These are phyloP conservation scores for Trypanosomatidae sp. DNA, from an alignment of 208 protist species.

Conservation along the genomic window DNA sequence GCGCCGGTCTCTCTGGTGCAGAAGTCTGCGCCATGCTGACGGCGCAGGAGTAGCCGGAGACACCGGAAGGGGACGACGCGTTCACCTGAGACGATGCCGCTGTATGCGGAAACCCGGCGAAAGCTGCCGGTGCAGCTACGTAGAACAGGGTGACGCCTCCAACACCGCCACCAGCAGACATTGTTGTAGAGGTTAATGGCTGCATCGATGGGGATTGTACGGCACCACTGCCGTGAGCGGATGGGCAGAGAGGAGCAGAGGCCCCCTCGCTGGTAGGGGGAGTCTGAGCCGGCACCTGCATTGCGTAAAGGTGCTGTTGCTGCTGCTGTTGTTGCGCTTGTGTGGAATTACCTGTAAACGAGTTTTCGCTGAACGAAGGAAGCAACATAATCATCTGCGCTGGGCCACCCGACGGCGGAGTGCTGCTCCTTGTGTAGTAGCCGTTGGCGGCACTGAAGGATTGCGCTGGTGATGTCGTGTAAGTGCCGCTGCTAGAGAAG, in stretches of 20 bases:
- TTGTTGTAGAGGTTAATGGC: neutral
- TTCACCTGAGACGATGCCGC: neutral
- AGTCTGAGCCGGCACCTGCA: neutral
- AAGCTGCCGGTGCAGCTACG: neutral
- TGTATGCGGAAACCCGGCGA: neutral
- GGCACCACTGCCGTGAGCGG: neutral
- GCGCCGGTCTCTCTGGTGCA: neutral
- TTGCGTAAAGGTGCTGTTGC: slow-evolving; percentile 1
- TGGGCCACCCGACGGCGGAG: slow-evolving; percentile 1
- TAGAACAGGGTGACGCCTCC: neutral
- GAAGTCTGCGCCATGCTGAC: neutral
- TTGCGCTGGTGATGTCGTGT: slow-evolving; percentile 2
- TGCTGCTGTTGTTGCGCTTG: neutral
- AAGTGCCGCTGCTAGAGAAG: neutral
- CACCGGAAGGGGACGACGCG: neutral
- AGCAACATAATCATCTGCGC: neutral
- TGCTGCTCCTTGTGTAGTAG: neutral
- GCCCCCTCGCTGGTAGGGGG: neutral
- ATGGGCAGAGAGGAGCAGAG: neutral
- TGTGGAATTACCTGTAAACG: neutral
- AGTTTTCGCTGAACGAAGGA: slow-evolving; percentile 1
- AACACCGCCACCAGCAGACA: neutral
- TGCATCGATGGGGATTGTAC: neutral
- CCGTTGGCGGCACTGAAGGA: neutral
- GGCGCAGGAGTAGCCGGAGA: neutral